Base-by-base conservation (phyloP, 306 rosid genomes). In the Gillenia trifoliata region DNA sequence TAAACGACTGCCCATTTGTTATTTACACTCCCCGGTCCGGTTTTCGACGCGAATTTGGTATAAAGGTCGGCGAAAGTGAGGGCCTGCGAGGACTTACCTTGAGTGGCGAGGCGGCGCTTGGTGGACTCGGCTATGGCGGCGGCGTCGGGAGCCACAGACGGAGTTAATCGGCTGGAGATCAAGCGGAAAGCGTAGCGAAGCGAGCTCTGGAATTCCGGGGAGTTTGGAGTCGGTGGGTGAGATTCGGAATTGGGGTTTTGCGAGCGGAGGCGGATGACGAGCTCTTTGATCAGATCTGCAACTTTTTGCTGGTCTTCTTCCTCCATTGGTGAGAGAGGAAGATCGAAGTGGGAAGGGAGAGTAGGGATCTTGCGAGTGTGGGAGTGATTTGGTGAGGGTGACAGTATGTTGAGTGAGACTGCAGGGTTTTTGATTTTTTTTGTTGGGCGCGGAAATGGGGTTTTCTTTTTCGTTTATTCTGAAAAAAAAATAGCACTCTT, bases 1-100 rank as follows among this genome's bases (percentile, higher is more conserved):
- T 92, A 90, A 26, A 95, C 80, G 9, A 95, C 89, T 5, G 97
- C 96, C 98, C 98, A 95, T 50, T 95, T 95, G 82, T 95, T 92
- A 74, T 90, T 86, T 0, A 95, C 93, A 62, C 91, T 83, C 2
- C 92, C 96, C 8, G 87, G 83, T 38, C 93, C 89, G 1, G 86
- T 76, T 74, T 89, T 92, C 26, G 93, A 79, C 0, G 88, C 87
- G 81, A 95, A 92, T 67, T 89, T 90, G 68, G 92, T 70, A 82
- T 85, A 95, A 40, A 95, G 87, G 81, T 92, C 98, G 11, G 99
- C 92, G 45, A 95, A 90, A 8, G 93, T 83, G 81, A 95, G 99
- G 76, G 97, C 99, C 19, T 89, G 89, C n/a, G 97, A 80, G 54
- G 99, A 95, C 74, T 82, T 86, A 78, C 92, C 99, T 75, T 82